These are phyloP conservation scores for Lactarius trivialis DNA, from an alignment of 768 basidiomycete species.

Conservation along the genomic window DNA sequence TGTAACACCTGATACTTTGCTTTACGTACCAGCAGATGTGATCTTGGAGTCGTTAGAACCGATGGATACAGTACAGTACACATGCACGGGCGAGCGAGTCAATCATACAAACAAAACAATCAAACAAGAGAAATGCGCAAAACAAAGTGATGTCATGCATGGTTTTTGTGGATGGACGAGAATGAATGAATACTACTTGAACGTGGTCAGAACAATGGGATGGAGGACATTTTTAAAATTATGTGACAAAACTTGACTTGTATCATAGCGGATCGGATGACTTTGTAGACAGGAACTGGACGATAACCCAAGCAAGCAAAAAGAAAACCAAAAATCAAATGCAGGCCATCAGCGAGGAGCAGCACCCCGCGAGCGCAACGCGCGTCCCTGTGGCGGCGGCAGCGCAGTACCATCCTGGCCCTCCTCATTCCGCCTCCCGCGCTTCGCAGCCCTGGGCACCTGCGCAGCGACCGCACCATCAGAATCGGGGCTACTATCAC, in stretches of 20 bases:
- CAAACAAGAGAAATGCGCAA: neutral
- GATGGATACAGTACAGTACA: neutral
- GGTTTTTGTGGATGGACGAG: neutral
- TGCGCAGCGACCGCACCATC: neutral
- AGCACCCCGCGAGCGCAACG: slow-evolving; percentile 7
- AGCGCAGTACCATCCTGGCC: neutral
- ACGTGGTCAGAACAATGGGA: neutral
- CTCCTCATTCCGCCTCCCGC: neutral
- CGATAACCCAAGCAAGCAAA: neutral
- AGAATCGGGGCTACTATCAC: neutral
- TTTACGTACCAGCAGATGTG: too few species aligned
- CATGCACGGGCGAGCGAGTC: neutral
- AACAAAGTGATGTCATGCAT: neutral
- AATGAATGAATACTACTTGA: neutral
- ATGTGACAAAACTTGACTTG: neutral
- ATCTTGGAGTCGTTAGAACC: too few species aligned
- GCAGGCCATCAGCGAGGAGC: neutral
- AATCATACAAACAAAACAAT: neutral
- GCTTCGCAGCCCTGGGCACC: neutral
- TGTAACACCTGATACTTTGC: too few species aligned
- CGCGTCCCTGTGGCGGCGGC: neutral
- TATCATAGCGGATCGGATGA: neutral
- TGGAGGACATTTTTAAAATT: neutral
- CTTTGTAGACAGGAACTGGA: neutral
- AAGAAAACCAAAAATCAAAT: neutral